These are phyloP conservation scores for Leishmania mexicana DNA, from an alignment of 208 protist genomes.

Conservation along the genomic window DNA sequence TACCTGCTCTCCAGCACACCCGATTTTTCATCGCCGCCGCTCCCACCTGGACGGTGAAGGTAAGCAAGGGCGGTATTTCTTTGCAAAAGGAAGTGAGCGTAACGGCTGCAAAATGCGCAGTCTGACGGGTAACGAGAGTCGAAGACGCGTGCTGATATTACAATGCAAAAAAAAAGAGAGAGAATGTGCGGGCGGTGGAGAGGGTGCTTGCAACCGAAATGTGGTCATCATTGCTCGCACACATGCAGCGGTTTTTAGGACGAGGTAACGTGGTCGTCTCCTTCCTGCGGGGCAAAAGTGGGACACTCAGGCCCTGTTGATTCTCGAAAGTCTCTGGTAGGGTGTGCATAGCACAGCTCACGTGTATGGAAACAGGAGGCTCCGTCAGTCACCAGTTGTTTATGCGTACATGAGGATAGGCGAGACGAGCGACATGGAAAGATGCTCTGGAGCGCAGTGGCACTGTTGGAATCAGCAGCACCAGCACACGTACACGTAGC, in stretches of 20 bases:
- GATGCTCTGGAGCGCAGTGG: neutral
- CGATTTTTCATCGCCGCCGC: neutral
- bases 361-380: too few relatives aligned
- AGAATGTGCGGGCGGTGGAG: neutral
- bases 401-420: neutral
- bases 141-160: neutral
- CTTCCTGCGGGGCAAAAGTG: neutral
- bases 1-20: neutral
- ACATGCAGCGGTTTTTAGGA: neutral
- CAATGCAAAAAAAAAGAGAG: neutral
- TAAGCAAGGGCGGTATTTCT: neutral
- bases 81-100: neutral
- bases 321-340: neutral
- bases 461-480: neutral
- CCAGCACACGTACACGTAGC: neutral
- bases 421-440: neutral
- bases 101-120: neutral
- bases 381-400: neutral
- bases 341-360: neutral
- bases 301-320: neutral
- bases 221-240: neutral
- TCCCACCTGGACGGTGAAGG: neutral
- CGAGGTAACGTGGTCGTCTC: neutral
- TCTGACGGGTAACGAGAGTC: neutral
- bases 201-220: neutral